Evolutionary conservation across 768 basidiomycete species (phyloP).

Genomic region (Boletus sp.): DNA sequence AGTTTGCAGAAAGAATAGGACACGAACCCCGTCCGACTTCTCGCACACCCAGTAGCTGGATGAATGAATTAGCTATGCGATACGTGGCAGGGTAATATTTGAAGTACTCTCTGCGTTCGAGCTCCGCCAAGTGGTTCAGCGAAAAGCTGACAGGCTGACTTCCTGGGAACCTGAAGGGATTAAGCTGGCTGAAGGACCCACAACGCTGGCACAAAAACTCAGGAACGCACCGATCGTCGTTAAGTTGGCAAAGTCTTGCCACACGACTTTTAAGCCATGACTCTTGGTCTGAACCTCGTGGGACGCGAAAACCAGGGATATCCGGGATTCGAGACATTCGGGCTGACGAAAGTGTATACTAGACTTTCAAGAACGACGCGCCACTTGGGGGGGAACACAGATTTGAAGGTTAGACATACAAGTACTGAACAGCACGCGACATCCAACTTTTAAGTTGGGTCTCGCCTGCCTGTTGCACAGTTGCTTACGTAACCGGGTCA

Average conservation of each 20-base stretch:
- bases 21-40: constrained; percentile 94
- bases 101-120: constrained; percentile 78
- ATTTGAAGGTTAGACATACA: background rate
- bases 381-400: background rate
- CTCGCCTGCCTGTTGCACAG: background rate
- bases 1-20: constrained; percentile 76
- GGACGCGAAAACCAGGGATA: constrained; percentile 62
- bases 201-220: background rate
- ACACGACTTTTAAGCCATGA: constrained; percentile 63
- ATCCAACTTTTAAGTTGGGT: background rate
- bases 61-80: constrained; percentile 13
- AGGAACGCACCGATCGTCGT: constrained; percentile 55
- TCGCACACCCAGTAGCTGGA: constrained; percentile 98
- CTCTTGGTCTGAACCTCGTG: constrained; percentile 56
- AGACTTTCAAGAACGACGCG: constrained; percentile 1
- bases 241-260: constrained; percentile 60
- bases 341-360: background rate
- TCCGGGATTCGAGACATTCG: constrained; percentile 60
- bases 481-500: constrained; percentile 22
- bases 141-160: constrained; percentile 94
- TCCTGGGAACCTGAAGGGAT: constrained; percentile 75
- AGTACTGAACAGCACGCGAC: constrained; percentile 1
- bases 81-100: background rate
- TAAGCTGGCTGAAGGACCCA: constrained; percentile 6
- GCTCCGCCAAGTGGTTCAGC: constrained; percentile 59